Base-by-base conservation (phyloP, 116 monocot genomes). In the Zostera marina region DNA sequence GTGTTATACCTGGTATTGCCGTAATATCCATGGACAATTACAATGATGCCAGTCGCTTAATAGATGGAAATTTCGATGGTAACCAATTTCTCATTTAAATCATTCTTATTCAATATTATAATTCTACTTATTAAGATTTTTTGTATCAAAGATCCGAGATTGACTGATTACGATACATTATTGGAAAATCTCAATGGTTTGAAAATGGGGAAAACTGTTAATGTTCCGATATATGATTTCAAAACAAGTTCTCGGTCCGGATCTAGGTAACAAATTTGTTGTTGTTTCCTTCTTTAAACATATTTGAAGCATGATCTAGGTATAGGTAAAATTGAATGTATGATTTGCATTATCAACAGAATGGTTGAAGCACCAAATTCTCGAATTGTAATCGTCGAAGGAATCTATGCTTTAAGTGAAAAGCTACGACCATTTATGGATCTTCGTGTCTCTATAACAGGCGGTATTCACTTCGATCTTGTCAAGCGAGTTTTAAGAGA, bases 41-140 rank as follows among this genome's bases (percentile, higher is more conserved):
- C 40, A 96, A 96, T 71, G 96, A 89, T 65, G 41, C 96, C 47
- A 96, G 82, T 67, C 89, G 96, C 10, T 80, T 96, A 17, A 66
- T 96, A 62, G 96, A 96, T 68, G 96, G 96, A 39, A 96, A 96
- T 66, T 96, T 85, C 64, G 96, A 96, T 74, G 96, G 96, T 90
- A 78, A 70, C 52, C 22, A 52, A 9, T 52, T 4, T 22, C 22
- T 52, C 16, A 52, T 20, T 32, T 22, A 32, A 55, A 14, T 38
- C 7, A 8, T 15, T 38, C 8, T 7, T 39, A n/a, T 14, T 55
- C 5, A 24, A 26, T 9, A 15, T 56, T 56, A 15, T 39, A n/a
- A 7, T 32, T 9, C 2, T 56, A 19, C 32, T 15, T 38, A 32
- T 38, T 15, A 15, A 2, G 11, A n/a, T 56, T 17, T 49, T 49